phyloP scores from a whole-genome alignment of 2,329 filamentous ascomycete genomes.

The Aspergillus persii region DNA sequence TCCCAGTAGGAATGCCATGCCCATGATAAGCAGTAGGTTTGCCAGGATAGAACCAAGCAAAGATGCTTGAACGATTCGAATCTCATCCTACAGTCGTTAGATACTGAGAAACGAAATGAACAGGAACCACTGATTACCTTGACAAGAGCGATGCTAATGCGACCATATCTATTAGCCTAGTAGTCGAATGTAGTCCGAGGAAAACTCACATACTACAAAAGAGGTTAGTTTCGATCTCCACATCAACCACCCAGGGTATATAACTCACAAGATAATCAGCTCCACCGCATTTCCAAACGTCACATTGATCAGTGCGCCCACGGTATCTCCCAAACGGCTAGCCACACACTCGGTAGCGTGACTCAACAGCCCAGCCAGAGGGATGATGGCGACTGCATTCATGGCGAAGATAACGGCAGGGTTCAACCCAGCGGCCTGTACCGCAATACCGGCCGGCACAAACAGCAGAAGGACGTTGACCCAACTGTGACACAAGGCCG shows the following conservation, averaged over 20 bases:
- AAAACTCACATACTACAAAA: constrained; percentile 54
- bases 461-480: constrained; percentile 45
- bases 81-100: constrained; percentile 57
- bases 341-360: constrained; percentile 75
- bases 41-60: constrained; percentile 85
- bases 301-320: constrained; percentile 71
- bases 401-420: constrained; percentile 68
- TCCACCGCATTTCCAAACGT: constrained; percentile 79
- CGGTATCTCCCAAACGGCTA: constrained; percentile 67
- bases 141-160: constrained; percentile 68
- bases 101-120: neutral
- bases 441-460: constrained; percentile 41
- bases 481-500: constrained; percentile 40
- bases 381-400: constrained; percentile 74
- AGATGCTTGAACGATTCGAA: constrained; percentile 88
- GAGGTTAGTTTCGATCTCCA: constrained; percentile 14
- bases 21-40: constrained; percentile 82
- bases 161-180: neutral
- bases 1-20: constrained; percentile 87
- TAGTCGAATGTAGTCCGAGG: neutral
- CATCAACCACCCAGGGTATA: constrained; percentile 4
- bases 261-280: constrained; percentile 67
- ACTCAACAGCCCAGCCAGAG: constrained; percentile 68
- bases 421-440: constrained; percentile 43
- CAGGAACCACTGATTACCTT: constrained; percentile 50